Evolutionary conservation across 345 rosid species (phyloP).

Genomic region (Eucalyptus coolabah): DNA sequence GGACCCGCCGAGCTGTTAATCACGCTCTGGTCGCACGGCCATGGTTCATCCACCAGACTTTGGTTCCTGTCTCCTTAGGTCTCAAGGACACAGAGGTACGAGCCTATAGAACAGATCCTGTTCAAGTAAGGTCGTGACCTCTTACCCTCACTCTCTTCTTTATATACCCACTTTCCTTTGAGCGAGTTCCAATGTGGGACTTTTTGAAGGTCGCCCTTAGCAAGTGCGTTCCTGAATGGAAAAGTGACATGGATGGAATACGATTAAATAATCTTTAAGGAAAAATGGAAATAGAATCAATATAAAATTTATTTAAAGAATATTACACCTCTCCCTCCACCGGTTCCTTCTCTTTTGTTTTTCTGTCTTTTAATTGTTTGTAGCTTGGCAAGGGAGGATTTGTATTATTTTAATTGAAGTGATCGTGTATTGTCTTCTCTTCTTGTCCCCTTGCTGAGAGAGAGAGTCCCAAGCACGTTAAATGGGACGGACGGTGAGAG

Average conservation of each 20-base stretch:
- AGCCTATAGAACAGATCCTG: background rate
- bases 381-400: background rate
- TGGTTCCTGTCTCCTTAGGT: background rate
- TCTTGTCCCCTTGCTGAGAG: background rate
- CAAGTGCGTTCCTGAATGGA: background rate
- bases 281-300: background rate
- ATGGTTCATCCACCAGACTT: background rate
- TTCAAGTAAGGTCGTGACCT: background rate
- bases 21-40: background rate
- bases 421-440: background rate
- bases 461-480: background rate
- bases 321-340: too few species aligned
- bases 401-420: background rate
- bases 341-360: background rate
- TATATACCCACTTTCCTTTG: background rate
- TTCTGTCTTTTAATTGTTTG: background rate
- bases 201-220: background rate
- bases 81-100: background rate
- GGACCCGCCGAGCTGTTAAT: background rate
- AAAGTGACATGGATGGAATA: background rate
- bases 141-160: background rate
- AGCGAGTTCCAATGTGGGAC: background rate
- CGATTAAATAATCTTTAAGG: background rate
- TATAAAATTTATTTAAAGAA: background rate
- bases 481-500: background rate